Percentiles rank a stretch among this genome's conserved stretches.
phyloP scores from a whole-genome alignment of 176 grass and related monocot genomes.

The Eleusine coracana region DNA sequence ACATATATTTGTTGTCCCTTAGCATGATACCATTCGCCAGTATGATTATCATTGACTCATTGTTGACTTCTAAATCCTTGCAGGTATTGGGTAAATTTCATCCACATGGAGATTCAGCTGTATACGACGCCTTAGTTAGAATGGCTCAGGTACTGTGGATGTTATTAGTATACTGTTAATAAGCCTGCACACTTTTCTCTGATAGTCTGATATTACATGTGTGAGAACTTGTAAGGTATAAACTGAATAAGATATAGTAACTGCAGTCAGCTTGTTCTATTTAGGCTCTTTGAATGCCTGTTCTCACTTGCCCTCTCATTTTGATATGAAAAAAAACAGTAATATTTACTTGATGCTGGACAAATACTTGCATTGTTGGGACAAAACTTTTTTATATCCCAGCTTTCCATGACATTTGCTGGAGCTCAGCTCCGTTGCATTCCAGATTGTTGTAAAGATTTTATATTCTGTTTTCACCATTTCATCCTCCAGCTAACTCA shows the following conservation, averaged over 20 bases:
- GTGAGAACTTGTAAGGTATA: not conserved
- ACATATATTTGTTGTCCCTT: not conserved
- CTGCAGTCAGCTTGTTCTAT: not conserved
- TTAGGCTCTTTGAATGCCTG: not conserved
- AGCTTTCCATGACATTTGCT: constrained; percentile 25
- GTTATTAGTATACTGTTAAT: not conserved
- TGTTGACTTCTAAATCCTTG: constrained; percentile 7
- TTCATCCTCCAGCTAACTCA: constrained; percentile 11
- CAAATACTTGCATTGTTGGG: constrained; percentile 9
- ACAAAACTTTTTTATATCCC: not conserved
- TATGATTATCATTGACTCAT: not conserved
- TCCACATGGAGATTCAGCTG: constrained; percentile 90
- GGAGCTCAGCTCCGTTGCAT: not conserved
- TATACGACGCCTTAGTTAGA: constrained; percentile 90
- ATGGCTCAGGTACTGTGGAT: constrained; percentile 86
- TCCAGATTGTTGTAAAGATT: not conserved
- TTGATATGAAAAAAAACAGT: constrained; percentile 20
- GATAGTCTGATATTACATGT: not conserved
- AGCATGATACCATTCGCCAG: not conserved
- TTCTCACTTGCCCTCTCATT: not conserved
- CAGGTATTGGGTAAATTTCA: constrained; percentile 98
- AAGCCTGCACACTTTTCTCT: not conserved
- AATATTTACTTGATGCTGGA: constrained; percentile 5
- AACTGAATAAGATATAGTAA: constrained; percentile 17
- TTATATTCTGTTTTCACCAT: constrained; percentile 4